phyloP scores from a whole-genome alignment of 2,329 filamentous ascomycete species.

The Diaporthe sp. region DNA sequence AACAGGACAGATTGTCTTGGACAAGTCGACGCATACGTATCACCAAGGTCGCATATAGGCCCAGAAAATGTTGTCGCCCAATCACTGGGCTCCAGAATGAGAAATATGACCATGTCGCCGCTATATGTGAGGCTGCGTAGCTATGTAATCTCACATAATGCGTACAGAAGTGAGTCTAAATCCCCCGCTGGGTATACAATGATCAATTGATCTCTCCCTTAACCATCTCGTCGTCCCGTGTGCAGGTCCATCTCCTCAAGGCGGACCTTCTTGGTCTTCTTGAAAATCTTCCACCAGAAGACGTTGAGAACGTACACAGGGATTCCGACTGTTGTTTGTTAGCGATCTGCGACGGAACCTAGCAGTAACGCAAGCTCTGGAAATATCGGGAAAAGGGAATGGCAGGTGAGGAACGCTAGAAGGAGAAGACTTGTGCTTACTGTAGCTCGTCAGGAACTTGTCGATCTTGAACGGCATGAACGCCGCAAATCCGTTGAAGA shows the following conservation, averaged over 20 bases:
- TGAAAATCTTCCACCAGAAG: slow-evolving; percentile 74
- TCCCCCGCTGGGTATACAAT: not conserved
- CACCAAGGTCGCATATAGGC: not conserved
- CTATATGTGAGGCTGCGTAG: not conserved
- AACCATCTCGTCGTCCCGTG: slow-evolving; percentile 58
- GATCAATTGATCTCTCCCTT: not conserved
- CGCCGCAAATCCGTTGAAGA: slow-evolving; percentile 11
- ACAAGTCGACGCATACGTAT: not conserved
- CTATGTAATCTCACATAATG: not conserved
- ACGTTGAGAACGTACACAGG: slow-evolving; percentile 67
- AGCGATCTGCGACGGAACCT: not conserved
- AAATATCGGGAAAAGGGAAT: not conserved
- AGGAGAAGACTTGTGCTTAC: not conserved
- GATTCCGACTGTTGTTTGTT: slow-evolving; percentile 47
- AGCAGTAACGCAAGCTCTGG: not conserved
- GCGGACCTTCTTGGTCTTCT: slow-evolving; percentile 67
- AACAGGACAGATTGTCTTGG: not conserved
- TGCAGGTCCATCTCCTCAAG: slow-evolving; percentile 70
- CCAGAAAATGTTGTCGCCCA: not conserved
- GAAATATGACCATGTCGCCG: not conserved
- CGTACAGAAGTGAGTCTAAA: not conserved
- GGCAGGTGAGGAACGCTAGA: no score
- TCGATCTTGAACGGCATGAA: slow-evolving; percentile 67
- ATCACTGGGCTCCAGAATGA: not conserved
- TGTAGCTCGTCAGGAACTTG: slow-evolving; percentile 73